Conservation (phyloP, 108 stramenopile genomes). For the Nannochloropsis granulata region DNA sequence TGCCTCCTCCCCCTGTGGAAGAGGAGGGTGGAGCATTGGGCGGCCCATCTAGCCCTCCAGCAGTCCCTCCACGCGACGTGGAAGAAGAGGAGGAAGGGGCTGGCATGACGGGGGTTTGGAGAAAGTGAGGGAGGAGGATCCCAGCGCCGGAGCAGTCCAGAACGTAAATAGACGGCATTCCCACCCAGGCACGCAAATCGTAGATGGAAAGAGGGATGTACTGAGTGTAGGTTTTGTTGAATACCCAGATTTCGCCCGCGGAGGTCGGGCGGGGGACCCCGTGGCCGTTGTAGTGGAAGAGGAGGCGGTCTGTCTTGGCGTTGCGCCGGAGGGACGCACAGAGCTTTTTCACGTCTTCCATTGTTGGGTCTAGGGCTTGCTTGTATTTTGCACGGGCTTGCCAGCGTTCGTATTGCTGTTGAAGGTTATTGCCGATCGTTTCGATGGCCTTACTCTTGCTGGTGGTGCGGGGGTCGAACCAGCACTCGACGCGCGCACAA, state of each 20-base stretch:
- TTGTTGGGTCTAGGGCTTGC: constrained; percentile 74
- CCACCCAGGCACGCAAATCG: constrained; percentile 76
- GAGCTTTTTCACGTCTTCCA: constrained; percentile 68
- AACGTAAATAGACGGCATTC: constrained; percentile 72
- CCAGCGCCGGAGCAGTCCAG: constrained; percentile 78
- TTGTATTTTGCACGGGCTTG: constrained; percentile 56
- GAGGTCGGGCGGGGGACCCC: constrained; percentile 86
- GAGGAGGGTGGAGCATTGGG: constrained; percentile 1
- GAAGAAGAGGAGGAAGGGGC: not conserved
- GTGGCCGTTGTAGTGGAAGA: constrained; percentile 97
- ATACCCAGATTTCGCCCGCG: constrained; percentile 53
- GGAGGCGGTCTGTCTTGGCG: constrained; percentile 60
- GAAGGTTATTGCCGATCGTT: constrained; percentile 63
- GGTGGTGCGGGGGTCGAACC: constrained; percentile 74
- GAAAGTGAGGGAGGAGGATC: constrained; percentile 65
- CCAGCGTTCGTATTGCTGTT: constrained; percentile 77
- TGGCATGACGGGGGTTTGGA: not conserved
- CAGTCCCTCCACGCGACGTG: not conserved
- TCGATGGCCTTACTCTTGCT: constrained; percentile 60
- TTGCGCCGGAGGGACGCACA: constrained; percentile 54
- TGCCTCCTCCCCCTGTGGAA: not conserved
- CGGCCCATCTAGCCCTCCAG: not conserved
- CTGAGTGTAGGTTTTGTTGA: constrained; percentile 87
- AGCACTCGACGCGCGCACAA: constrained; percentile 76
- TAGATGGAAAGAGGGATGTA: constrained; percentile 82